Evolutionary conservation across 2,329 filamentous ascomycete species (phyloP), one percentile per base, ranked within the genome.

Genomic region (Phyllosticta paracitricarpa): DNA sequence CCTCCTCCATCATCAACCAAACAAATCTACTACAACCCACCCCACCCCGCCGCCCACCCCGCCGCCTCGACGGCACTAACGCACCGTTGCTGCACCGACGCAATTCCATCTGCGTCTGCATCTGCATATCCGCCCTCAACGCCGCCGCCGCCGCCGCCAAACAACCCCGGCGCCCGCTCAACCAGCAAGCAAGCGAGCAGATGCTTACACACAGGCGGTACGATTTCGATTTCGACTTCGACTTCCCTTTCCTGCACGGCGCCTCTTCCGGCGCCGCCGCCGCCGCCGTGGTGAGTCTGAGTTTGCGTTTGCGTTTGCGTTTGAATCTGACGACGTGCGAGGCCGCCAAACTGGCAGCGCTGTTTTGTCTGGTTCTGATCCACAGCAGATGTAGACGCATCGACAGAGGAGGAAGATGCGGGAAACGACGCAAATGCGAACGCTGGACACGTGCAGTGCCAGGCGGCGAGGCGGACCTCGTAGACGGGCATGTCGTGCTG

Each of bases 361-460:
- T 22, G 1, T 22, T 22, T 1, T 2, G 19, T 22, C 19, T 22
- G 19, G 19, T 22, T 22, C 19, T 22, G 19, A 6, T 30, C 5
- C 2, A 8, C 9, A 4, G 28, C 4, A 30, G 28, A 5, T 6
- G 28, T 30, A 30, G 28, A 2, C 6, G 5, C 6, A 30, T 4
- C 1, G 28, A 8, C 9, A 8, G 6, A 2, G 5, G 28, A 30
- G 7, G 28, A 64, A 65, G 48, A 57, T 19, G 74, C 72, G 2
- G 77, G 72, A 66, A 91, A 92, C 2, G 87, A 83, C 22, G 86
- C 79, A 64, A 95, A 86, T 0, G 87, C 82, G 73, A 97, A 97
- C 1, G 85, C 86, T 3, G 91, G 88, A 76, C 94, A 99, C 1
- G 85, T 89, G 74, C 94, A 99, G 72, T 88, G 91, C 94, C 94